Evolutionary conservation across 225 moss, liverwort and hornwort genomes (phyloP).

Genomic region (Polytrichum commune): DNA sequence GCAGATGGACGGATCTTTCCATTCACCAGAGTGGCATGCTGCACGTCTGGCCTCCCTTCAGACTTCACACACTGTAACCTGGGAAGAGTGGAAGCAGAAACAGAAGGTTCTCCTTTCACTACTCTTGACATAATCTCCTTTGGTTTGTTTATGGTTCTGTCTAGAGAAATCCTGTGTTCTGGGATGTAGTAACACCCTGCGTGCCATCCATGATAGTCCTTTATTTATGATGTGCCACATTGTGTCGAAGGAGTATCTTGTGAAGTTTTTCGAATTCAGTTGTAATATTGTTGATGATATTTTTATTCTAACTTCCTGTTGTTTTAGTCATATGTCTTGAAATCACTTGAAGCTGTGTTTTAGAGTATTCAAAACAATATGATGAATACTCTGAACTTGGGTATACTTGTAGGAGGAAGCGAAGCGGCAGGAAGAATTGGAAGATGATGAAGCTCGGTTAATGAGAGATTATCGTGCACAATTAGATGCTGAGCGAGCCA

Average conservation of each 20-base stretch:
- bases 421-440: slow-evolving; percentile 89
- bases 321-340: background rate
- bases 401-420: slow-evolving; percentile 79
- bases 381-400: slow-evolving; percentile 4
- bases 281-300: too few species aligned
- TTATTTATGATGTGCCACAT: too few species aligned
- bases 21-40: slow-evolving; percentile 99
- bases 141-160: too few species aligned
- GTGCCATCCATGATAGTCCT: too few species aligned
- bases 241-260: too few species aligned
- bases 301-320: too few species aligned
- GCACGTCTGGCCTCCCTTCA: slow-evolving; percentile 99
- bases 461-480: slow-evolving; percentile 99
- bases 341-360: background rate
- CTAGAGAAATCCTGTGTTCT: background rate
- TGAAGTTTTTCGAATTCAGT: too few species aligned
- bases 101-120: slow-evolving; percentile 64
- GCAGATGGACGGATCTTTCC: slow-evolving; percentile 99
- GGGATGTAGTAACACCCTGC: background rate
- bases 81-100: slow-evolving; percentile 99
- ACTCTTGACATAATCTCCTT: background rate
- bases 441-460: slow-evolving; percentile 91
- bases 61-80: slow-evolving; percentile 98
- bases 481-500: slow-evolving; percentile 94
- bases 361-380: background rate